Conservation (phyloP, 208 protist genomes). For the Trypanosoma rangeli region DNA sequence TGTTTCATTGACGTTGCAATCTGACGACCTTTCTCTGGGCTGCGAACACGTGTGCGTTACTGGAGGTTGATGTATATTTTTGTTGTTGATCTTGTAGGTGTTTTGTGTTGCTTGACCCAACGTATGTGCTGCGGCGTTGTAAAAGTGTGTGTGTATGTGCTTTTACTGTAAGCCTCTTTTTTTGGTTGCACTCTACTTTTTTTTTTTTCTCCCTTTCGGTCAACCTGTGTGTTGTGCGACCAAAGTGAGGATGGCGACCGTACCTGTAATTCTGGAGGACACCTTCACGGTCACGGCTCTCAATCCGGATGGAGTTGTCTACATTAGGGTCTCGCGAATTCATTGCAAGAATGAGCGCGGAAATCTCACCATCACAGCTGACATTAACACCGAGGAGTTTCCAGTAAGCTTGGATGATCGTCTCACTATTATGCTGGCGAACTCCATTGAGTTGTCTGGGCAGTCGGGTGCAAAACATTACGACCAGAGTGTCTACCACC, state of each 20-base stretch:
- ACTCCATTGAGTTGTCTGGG: conserved; percentile 89
- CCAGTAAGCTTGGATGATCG: conserved; percentile 91
- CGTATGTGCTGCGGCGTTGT: background rate
- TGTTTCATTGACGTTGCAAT: conserved; percentile 45
- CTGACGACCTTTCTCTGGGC: background rate
- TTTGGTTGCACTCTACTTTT: conserved; percentile 5
- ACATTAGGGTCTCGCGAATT: conserved; percentile 85
- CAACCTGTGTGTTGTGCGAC: background rate
- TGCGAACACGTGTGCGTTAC: background rate
- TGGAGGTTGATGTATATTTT: background rate
- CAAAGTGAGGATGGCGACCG: conserved; percentile 32
- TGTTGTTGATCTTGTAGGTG: background rate
- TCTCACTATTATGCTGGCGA: conserved; percentile 93
- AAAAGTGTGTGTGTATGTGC: background rate
- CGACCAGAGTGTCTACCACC: conserved; percentile 90
- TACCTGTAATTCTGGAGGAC: conserved; percentile 87
- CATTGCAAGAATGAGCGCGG: conserved; percentile 80
- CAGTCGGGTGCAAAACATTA: conserved; percentile 80
- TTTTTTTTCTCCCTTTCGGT: background rate
- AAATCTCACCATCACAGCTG: conserved; percentile 73
- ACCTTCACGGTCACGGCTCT: conserved; percentile 83
- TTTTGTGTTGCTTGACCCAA: conserved; percentile 1
- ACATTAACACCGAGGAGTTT: conserved; percentile 97
- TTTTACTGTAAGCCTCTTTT: conserved; percentile 17
- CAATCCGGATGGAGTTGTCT: conserved; percentile 79